Evolutionary conservation across 306 rosid genomes (phyloP), one percentile per base, ranked within the genome.

Genomic region (Herpetospermum pedunculosum): DNA sequence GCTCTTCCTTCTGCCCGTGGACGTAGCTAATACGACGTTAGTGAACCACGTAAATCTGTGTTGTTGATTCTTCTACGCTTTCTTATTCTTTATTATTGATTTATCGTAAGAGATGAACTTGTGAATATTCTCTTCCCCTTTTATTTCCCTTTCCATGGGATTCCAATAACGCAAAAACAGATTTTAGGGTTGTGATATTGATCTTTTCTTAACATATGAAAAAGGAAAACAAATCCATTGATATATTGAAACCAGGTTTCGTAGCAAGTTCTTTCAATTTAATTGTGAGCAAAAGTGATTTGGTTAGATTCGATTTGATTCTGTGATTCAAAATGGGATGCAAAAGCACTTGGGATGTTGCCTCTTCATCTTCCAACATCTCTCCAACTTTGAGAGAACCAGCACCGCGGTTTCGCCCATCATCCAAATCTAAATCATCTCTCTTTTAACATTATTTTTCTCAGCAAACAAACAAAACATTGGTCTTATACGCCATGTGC

Each of bases 311-410:
- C 5, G 53, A 60, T 60, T 30, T 2, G 58, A 52, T 60, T 60
- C 41, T 29, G 41, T 49, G 0, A 13, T 10, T 62, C 7, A 18
- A 60, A 62, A 30, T 8, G 64, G 64, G 64, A 26, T 11, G 13
- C 64, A 25, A 25, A 57, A 57, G 35, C 64, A 57, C 64, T 57
- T 57, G 64, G 64, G 91, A 84, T 81, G 72, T 81, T 83, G 96
- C 87, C 88, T 72, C 90, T 83, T 80, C 84, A 75, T 80, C 70
- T n/a, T 78, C 85, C 81, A 83, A 86, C 91, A 83, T 80, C 75
- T 77, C 50, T 63, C 85, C 47, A 75, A 68, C 73, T 60, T 44
- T 43, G n/a, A n/a, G 44, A 59, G 77, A 81, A 78, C 77, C 81
- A 84, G 75, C 79, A n/a, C 69, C 59, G 82, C 85, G 75, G 65